Evolutionary conservation across 495 filamentous ascomycete species (phyloP), one percentile per base, ranked within the genome.

Genomic region (Gamarada debralockiae): DNA sequence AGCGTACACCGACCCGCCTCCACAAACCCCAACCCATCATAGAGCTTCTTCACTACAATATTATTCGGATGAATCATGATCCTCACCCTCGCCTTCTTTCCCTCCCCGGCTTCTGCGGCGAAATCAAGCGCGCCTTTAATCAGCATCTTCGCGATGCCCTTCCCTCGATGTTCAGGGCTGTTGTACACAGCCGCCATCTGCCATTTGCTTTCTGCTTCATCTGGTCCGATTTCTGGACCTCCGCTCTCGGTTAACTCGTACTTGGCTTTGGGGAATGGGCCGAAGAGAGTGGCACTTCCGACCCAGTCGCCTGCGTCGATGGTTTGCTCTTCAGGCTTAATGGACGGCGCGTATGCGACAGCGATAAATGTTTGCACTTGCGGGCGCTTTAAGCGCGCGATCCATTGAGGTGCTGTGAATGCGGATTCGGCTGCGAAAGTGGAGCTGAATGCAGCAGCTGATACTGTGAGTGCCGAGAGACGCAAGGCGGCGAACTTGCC

Each of bases 171-270:
- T 2, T 56, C 54, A 3, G 68, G 63, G 20, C 59, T 57, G 0
- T 58, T 67, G 41, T 65, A 72, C 15, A 72, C 34, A 23, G 66
- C 66, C 1, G 69, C 61, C 65, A 70, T 68, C 15, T 72, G 68
- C 67, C 70, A 72, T 36, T 52, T 54, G 23, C 62, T 64, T 43
- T 68, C 63, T 12, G 52, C 56, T 2, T 58, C 49, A 8, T 67
- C 68, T 2, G 43, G 24, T 6, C 36, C 40, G 2, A 38, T 49
- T 0, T 49, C 12, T 4, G 56, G 57, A 29, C 65, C 60, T 0
- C 56, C 60, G 15, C 63, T 64, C 2, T 7, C 38, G 6, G 64
- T 62, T 6, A 70, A 25, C 0, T 43, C 40, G 49, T 66, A 70
- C 2, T 53, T 52, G 1, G 49, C 48, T 14, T 36, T 41, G 13